A percentile compares a stretch with the other conserved stretches of the same genome.
phyloP scores from a whole-genome alignment of 1,284 basidiomycete genomes.

The Moesziomyces sp. region DNA sequence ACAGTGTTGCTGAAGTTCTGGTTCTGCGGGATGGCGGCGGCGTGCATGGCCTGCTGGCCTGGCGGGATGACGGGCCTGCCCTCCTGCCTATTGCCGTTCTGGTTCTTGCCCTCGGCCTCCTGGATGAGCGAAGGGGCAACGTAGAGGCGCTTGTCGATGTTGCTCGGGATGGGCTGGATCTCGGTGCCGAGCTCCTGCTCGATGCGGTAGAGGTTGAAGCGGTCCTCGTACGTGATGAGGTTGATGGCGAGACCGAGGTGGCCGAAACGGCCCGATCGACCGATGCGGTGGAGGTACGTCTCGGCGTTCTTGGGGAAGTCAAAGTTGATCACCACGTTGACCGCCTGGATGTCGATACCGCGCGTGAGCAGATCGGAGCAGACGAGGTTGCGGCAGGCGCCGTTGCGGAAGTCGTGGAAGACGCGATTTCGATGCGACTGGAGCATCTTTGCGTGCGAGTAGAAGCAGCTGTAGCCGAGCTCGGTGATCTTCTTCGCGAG shows the following conservation, averaged over 20 bases:
- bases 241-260: conserved; percentile 98
- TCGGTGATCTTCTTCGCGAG: conserved; percentile 99
- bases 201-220: conserved; percentile 96
- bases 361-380: conserved; percentile 94
- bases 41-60: conserved; percentile 66
- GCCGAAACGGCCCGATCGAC: conserved; percentile 95
- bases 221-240: conserved; percentile 84
- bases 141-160: conserved; percentile 91
- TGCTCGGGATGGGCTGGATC: conserved; percentile 92
- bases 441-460: conserved; percentile 99
- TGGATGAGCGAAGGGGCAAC: conserved; percentile 64
- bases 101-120: conserved; percentile 45
- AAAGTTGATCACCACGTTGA: conserved; percentile 99
- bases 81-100: conserved; percentile 58
- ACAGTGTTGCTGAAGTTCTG: conserved; percentile 65
- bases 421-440: conserved; percentile 98
- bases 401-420: conserved; percentile 99
- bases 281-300: conserved; percentile 96
- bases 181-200: conserved; percentile 98
- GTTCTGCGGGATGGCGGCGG: conserved; percentile 61
- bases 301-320: conserved; percentile 99
- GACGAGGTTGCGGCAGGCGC: conserved; percentile 96
- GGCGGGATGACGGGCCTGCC: conserved; percentile 66
- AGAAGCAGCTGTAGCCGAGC: conserved; percentile 99
- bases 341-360: conserved; percentile 99